Conservation (phyloP, 495 filamentous ascomycete species). For the Margaritispora aquatica region DNA sequence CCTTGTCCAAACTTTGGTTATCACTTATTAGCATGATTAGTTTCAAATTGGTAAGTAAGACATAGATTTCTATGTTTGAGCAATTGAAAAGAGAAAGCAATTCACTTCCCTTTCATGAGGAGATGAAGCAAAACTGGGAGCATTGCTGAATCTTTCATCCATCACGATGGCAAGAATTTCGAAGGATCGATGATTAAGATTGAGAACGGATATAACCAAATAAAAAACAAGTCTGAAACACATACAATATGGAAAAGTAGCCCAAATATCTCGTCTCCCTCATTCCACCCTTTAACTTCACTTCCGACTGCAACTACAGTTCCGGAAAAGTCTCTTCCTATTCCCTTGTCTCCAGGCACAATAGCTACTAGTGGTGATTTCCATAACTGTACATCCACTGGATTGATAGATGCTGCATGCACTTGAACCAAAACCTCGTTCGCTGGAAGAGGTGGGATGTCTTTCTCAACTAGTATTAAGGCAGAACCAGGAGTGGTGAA, state of each 20-base stretch:
- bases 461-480: slow-evolving; percentile 10
- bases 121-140: too few relatives aligned
- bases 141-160: too few relatives aligned
- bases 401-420: slow-evolving; percentile 42
- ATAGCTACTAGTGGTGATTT: slow-evolving; percentile 21
- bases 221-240: too few relatives aligned
- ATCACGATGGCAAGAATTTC: too few relatives aligned
- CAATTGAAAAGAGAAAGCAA: too few relatives aligned
- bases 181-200: too few relatives aligned
- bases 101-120: too few relatives aligned
- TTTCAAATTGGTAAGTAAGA: too few relatives aligned
- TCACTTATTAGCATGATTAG: not conserved
- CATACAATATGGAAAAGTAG: slow-evolving; percentile 19
- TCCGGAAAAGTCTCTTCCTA: slow-evolving; percentile 43
- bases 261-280: slow-evolving; percentile 48
- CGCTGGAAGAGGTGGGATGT: slow-evolving; percentile 15
- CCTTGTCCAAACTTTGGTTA: slow-evolving; percentile 15
- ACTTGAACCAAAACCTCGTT: slow-evolving; percentile 46
- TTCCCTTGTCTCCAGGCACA: slow-evolving; percentile 23
- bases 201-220: too few relatives aligned
- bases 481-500: slow-evolving; percentile 2
- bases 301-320: slow-evolving; percentile 38
- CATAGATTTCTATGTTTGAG: too few relatives aligned
- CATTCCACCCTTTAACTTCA: slow-evolving; percentile 35
- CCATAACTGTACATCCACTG: slow-evolving; percentile 40